Evolutionary conservation across 1,139 yeast species (phyloP), one percentile per base, ranked within the genome.

Genomic region (Petasospora rhodanensis): DNA sequence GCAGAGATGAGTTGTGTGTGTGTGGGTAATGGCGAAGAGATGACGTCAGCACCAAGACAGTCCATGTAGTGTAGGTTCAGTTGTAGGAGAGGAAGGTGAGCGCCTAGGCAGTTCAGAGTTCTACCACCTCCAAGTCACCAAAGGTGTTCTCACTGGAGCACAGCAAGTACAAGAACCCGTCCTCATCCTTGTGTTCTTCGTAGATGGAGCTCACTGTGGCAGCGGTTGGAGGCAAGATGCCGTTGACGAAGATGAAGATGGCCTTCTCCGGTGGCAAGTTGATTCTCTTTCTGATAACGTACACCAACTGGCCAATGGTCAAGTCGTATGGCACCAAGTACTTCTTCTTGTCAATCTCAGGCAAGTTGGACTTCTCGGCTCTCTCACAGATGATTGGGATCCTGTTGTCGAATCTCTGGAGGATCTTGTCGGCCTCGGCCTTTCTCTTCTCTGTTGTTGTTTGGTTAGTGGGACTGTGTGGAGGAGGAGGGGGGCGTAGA

Each of bases 241-340:
- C 98, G 57, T 91, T 89, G 43, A 91, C 95, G 61, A 91, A 91
- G 49, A 91, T 87, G 62, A 91, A 91, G 48, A 91, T 89, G 29
- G 98, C 98, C 79, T 91, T 89, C 62, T 91, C 98, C 26, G 96
- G 85, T 28, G 96, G 95, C 46, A 91, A 74, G 69, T 84, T 84
- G 61, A 91, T 89, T 60, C 98, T 80, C 67, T 89, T 87, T 63
- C 98, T 80, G 52, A 91, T 86, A 41, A 91, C 98, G 55, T 91
- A 91, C 35, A 91, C 97, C 66, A 91, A 89, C 62, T 91, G 98
- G 23, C 98, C 98, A 41, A 91, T 96, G 0, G 97, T 86, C 54
- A 91, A 72, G 60, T 93, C 98, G 21, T 91, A 82, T 9, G 98
- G 98, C 9, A 91, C 98, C 51, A 91, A 73, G 57, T 91, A 91